A percentile compares a stretch with the other conserved stretches of the same genome.
Conservation (phyloP, 140 eudicot species). For the Oenanthe javanica region DNA sequence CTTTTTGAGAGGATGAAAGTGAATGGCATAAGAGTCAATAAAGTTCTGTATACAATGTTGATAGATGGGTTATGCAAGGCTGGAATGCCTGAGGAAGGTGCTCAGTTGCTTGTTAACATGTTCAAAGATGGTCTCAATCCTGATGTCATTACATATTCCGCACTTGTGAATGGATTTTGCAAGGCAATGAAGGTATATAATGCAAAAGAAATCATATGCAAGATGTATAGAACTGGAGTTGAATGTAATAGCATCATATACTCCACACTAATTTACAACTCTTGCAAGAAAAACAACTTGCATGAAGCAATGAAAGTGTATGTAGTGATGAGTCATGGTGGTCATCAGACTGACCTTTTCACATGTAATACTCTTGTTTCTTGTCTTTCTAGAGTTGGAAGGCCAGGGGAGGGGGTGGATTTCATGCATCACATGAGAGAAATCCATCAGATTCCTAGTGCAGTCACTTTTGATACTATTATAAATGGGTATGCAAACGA, state of each 20-base stretch:
- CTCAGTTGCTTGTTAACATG: slow-evolving; percentile 48
- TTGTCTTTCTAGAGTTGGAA: slow-evolving; percentile 47
- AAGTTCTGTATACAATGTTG: slow-evolving; percentile 51
- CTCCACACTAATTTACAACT: slow-evolving; percentile 51
- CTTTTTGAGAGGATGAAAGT: slow-evolving; percentile 50
- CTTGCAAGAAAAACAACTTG: slow-evolving; percentile 45
- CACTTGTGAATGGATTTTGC: slow-evolving; percentile 68
- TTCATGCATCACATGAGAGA: slow-evolving; percentile 55
- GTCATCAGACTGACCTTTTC: slow-evolving; percentile 34
- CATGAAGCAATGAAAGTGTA: slow-evolving; percentile 47
- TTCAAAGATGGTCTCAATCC: slow-evolving; percentile 37
- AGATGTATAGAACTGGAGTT: slow-evolving; percentile 55
- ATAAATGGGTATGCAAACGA: slow-evolving; percentile 46
- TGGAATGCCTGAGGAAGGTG: slow-evolving; percentile 44
- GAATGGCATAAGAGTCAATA: slow-evolving; percentile 37
- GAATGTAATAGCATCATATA: slow-evolving; percentile 46
- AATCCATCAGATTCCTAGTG: slow-evolving; percentile 45
- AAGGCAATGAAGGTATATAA: slow-evolving; percentile 45
- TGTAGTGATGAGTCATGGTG: slow-evolving; percentile 36
- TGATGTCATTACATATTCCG: slow-evolving; percentile 74
- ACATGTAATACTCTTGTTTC: slow-evolving; percentile 54
- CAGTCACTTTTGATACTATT: slow-evolving; percentile 50
- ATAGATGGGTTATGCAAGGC: slow-evolving; percentile 56
- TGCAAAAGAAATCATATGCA: slow-evolving; percentile 62
- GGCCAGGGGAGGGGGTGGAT: slow-evolving; percentile 52